phyloP scores from a whole-genome alignment of 805 yeast species.

The Myxozyma geophila region DNA sequence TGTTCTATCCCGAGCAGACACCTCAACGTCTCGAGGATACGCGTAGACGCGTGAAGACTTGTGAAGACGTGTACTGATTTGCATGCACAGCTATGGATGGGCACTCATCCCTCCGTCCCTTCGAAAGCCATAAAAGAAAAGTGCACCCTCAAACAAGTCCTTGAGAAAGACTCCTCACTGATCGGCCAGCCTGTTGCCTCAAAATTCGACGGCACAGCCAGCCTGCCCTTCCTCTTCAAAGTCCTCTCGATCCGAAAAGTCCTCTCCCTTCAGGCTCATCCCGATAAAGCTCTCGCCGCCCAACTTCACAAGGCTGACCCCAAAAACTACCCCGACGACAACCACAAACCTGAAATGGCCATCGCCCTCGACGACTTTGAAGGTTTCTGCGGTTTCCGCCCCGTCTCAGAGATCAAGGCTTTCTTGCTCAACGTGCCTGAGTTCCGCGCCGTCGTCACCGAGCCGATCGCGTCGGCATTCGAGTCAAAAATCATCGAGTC shows the following conservation, averaged over 20 bases:
- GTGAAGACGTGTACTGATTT: background rate
- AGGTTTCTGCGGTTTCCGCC: constrained; percentile 98
- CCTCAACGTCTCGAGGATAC: no score
- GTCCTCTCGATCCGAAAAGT: constrained; percentile 93
- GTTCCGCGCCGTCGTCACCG: constrained; percentile 70
- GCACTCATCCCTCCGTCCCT: constrained; percentile 93
- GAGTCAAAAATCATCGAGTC: constrained; percentile 22
- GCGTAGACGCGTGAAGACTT: no score
- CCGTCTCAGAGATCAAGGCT: constrained; percentile 73
- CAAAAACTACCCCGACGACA: constrained; percentile 88
- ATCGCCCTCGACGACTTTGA: constrained; percentile 94
- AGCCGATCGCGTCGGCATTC: constrained; percentile 53
- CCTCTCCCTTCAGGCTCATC: constrained; percentile 95
- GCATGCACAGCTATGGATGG: constrained; percentile 80
- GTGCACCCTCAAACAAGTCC: constrained; percentile 66
- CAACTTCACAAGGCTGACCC: constrained; percentile 83
- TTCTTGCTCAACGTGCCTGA: constrained; percentile 78
- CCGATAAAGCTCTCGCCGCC: constrained; percentile 83
- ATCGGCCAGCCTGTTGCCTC: constrained; percentile 63
- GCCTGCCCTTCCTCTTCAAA: constrained; percentile 90
- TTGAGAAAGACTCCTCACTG: constrained; percentile 60
- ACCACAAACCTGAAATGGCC: constrained; percentile 99
- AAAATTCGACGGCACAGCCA: constrained; percentile 63
- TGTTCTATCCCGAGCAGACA: no score
- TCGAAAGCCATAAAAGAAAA: constrained; percentile 62